These are phyloP conservation scores for Primulina tabacum DNA, from an alignment of 257 asterid genomes.

Conservation along the genomic window DNA sequence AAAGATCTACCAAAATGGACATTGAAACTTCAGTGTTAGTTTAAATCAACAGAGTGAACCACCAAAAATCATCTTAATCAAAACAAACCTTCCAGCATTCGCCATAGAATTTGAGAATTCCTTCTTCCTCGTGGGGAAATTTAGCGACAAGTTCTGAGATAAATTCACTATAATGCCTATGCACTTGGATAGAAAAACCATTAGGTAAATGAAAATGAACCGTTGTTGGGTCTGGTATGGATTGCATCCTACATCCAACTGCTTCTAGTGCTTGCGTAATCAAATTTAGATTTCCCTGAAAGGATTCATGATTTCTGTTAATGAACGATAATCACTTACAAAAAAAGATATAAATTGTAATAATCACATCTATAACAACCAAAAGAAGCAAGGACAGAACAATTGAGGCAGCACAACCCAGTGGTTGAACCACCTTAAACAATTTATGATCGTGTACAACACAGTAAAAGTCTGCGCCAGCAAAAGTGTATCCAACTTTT, in stretches of 20 bases:
- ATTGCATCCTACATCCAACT: slow-evolving; percentile 81
- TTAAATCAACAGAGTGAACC: slow-evolving; percentile 19
- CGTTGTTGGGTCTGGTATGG: slow-evolving; percentile 95
- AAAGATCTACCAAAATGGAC: slow-evolving; percentile 55
- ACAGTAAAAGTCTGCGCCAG: background rate
- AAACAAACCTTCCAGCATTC: slow-evolving; percentile 97
- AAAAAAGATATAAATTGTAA: background rate
- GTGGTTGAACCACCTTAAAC: background rate
- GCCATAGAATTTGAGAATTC: slow-evolving; percentile 76
- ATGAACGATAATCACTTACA: slow-evolving; percentile 1
- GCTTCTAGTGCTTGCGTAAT: slow-evolving; percentile 95
- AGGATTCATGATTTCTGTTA: slow-evolving; percentile 9
- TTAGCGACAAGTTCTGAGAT: slow-evolving; percentile 66
- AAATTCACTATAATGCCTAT: slow-evolving; percentile 73
- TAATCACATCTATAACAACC: background rate
- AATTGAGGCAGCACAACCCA: slow-evolving; percentile 4
- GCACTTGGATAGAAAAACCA: slow-evolving; percentile 78
- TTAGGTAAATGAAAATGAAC: slow-evolving; percentile 92
- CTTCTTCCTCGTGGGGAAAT: slow-evolving; percentile 89
- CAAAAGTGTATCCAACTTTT: background rate
- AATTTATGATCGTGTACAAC: background rate
- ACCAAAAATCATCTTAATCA: slow-evolving; percentile 42
- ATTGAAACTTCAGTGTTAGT: slow-evolving; percentile 35
- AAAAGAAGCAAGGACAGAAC: background rate
- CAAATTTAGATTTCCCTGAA: slow-evolving; percentile 91